Conservation (phyloP, 2,329 filamentous ascomycete genomes). For the Ambrosiella cleistominuta region DNA sequence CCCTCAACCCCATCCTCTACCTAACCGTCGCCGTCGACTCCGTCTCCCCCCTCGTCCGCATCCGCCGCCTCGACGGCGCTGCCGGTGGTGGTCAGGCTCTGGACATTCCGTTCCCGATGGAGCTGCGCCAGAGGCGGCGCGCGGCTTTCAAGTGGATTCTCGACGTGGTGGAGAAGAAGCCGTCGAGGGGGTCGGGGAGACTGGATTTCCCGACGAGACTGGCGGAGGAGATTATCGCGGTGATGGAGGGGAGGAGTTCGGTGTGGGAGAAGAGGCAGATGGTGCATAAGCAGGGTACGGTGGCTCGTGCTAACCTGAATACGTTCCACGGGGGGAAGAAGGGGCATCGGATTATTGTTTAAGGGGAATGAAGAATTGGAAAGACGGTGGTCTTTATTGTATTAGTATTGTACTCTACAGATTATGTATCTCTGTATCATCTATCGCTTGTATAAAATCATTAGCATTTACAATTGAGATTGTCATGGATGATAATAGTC, state of each 20-base stretch:
- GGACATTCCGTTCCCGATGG: conserved; percentile 65
- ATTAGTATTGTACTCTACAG: conserved; percentile 9
- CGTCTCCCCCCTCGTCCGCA: conserved; percentile 70
- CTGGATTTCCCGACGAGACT: conserved; percentile 59
- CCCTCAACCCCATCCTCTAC: conserved; percentile 78
- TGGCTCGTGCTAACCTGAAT: conserved; percentile 54
- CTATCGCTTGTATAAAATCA: neutral
- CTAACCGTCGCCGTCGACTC: conserved; percentile 83
- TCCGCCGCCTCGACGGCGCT: conserved; percentile 57
- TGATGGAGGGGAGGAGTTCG: conserved; percentile 68
- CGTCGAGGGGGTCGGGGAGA: conserved; percentile 51
- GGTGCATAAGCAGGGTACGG: conserved; percentile 67
- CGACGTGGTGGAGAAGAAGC: conserved; percentile 62
- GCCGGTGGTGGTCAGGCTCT: conserved; percentile 74
- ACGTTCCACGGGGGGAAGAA: conserved; percentile 13
- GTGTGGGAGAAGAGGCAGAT: conserved; percentile 69
- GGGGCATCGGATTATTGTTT: conserved; percentile 12
- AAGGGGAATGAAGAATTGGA: neutral
- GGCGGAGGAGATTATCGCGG: conserved; percentile 69
- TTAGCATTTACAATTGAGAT: neutral
- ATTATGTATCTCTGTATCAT: neutral
- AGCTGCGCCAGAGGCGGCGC: conserved; percentile 56
- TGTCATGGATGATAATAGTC: neutral
- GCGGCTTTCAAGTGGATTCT: conserved; percentile 79
- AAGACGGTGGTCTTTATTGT: neutral